A percentile compares a stretch with the other conserved stretches of the same genome.
These are phyloP conservation scores for Toxicodendron radicans DNA, from an alignment of 345 rosid species.

Conservation along the genomic window DNA sequence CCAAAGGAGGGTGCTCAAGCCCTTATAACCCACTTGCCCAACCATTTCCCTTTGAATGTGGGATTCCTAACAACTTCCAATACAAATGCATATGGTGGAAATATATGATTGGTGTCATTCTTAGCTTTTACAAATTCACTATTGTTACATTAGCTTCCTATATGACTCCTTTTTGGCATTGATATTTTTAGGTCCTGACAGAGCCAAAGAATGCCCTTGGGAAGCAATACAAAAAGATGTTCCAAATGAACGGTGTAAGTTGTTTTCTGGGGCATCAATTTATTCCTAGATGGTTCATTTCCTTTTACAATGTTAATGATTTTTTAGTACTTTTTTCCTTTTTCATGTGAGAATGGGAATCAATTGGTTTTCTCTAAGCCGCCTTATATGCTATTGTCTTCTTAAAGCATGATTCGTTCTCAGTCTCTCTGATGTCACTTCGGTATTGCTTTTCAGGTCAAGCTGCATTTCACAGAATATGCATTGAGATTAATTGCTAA, in stretches of 20 bases:
- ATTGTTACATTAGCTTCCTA: not conserved
- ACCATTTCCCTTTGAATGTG: too few species aligned
- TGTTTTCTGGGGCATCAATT: constrained; percentile 11
- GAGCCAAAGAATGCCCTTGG: constrained; percentile 97
- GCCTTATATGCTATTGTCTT: not conserved
- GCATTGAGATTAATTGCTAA: constrained; percentile 82
- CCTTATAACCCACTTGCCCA: too few species aligned
- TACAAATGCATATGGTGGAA: not conserved
- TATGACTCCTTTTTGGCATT: constrained; percentile 3
- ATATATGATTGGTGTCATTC: not conserved
- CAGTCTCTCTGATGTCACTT: constrained; percentile 14
- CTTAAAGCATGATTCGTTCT: not conserved
- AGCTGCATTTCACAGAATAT: constrained; percentile 71
- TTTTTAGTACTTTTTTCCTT: not conserved
- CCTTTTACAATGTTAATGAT: too few species aligned
- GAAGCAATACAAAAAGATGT: constrained; percentile 93
- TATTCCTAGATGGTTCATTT: not conserved
- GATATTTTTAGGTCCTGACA: constrained; percentile 64
- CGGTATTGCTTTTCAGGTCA: constrained; percentile 53
- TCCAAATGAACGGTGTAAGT: constrained; percentile 90
- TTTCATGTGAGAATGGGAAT: too few species aligned
- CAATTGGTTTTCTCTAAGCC: too few species aligned
- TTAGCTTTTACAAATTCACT: not conserved
- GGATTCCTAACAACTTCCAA: too few species aligned
- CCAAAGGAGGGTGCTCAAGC: too few species aligned